Conservation (phyloP, 2,329 filamentous ascomycete species). For the Cladorrhinum sp. region DNA sequence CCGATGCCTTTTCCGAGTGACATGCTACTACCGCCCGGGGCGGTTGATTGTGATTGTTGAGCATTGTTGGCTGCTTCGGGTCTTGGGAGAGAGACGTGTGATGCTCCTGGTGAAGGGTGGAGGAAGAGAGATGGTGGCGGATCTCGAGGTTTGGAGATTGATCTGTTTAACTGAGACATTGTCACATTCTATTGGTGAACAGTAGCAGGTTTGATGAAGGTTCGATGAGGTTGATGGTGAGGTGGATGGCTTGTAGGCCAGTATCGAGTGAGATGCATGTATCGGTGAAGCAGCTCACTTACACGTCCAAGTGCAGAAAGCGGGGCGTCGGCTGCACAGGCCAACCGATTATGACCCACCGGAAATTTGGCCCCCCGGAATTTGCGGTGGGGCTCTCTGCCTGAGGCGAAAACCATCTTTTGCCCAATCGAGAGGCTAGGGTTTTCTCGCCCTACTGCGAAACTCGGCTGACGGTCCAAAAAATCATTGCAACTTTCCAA, state of each 20-base stretch:
- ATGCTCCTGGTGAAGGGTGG: conserved; percentile 75
- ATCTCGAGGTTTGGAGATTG: conserved; percentile 49
- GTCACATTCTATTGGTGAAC: conserved; percentile 24
- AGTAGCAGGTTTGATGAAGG: neutral
- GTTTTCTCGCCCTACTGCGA: conserved; percentile 30
- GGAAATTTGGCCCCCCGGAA: neutral
- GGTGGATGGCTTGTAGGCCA: neutral
- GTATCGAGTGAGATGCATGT: neutral
- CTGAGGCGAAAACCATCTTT: conserved; percentile 14
- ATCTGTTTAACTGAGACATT: conserved; percentile 43
- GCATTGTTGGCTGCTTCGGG: conserved; percentile 31
- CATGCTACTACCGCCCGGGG: neutral
- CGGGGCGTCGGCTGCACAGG: neutral
- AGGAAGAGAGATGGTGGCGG: conserved; percentile 76
- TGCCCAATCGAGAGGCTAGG: conserved; percentile 27
- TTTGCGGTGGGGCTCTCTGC: conserved; percentile 12
- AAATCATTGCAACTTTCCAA: conserved; percentile 26
- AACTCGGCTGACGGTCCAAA: conserved; percentile 27
- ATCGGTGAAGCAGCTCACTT: neutral
- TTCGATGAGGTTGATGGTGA: neutral
- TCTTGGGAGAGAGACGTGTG: conserved; percentile 60
- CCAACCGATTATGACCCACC: neutral
- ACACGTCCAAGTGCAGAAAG: neutral
- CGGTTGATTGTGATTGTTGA: neutral
- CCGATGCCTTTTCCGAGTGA: neutral